Evolutionary conservation across 2,329 filamentous ascomycete genomes (phyloP).

Genomic region (Fusarium burgessii): DNA sequence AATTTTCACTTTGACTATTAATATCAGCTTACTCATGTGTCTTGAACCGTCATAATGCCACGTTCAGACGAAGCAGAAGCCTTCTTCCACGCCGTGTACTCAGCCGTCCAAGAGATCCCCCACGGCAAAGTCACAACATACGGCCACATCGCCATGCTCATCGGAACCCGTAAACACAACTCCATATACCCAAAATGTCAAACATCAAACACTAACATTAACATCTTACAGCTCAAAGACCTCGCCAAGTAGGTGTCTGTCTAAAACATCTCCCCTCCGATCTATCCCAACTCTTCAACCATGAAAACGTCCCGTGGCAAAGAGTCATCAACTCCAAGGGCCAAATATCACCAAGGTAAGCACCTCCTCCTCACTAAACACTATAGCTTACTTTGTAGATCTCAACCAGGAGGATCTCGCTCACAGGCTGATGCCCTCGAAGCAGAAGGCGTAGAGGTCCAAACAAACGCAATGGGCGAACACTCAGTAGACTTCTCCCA

Average conservation of each 20-base stretch:
- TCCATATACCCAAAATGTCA: constrained; percentile 14
- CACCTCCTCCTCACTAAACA: background rate
- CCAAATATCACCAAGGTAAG: constrained; percentile 83
- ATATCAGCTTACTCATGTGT: accelerated
- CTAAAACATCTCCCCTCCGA: constrained; percentile 83
- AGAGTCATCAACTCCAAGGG: constrained; percentile 91
- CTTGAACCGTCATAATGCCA: constrained; percentile 62
- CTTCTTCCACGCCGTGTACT: constrained; percentile 83
- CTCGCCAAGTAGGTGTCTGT: constrained; percentile 89
- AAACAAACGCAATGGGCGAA: constrained; percentile 62
- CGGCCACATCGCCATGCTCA: constrained; percentile 79
- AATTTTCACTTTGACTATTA: accelerated
- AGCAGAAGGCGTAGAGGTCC: constrained; percentile 66
- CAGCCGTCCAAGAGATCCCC: constrained; percentile 87
- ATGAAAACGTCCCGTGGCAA: constrained; percentile 91
- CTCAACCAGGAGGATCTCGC: constrained; percentile 61
- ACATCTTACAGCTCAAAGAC: constrained; percentile 68
- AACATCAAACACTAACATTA: background rate
- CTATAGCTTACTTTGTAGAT: constrained; percentile 51
- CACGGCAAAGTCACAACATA: constrained; percentile 87
- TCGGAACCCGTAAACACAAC: constrained; percentile 75
- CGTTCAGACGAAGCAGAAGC: constrained; percentile 79
- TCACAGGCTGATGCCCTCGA: constrained; percentile 63
- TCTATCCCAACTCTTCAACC: constrained; percentile 70
- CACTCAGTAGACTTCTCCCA: constrained; percentile 62